A percentile compares a stretch with the other conserved stretches of the same genome.
phyloP scores from a whole-genome alignment of 345 rosid species.

The Abelmoschus esculentus region DNA sequence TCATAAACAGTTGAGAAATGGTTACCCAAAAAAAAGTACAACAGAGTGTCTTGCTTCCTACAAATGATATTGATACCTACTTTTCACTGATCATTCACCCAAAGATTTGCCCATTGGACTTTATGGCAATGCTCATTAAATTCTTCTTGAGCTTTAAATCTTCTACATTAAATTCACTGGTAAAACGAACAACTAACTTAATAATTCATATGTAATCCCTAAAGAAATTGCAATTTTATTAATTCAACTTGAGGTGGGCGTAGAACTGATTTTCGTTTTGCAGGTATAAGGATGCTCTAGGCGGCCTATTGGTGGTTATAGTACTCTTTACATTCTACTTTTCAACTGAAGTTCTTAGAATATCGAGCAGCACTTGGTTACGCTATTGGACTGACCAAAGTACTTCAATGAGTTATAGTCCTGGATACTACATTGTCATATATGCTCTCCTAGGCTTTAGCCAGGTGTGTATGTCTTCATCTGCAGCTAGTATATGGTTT shows the following conservation, averaged over 20 bases:
- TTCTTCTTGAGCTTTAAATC: neutral
- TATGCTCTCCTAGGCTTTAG: constrained; percentile 70
- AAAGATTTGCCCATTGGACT: neutral
- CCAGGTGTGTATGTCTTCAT: constrained; percentile 46
- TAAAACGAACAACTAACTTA: neutral
- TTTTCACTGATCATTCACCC: neutral
- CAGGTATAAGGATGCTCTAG: constrained; percentile 87
- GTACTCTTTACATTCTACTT: constrained; percentile 66
- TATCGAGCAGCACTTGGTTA: constrained; percentile 89
- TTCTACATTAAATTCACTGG: neutral
- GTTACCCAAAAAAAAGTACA: neutral
- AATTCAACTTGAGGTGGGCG: neutral
- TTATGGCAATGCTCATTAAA: neutral
- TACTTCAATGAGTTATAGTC: constrained; percentile 44
- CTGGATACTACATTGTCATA: constrained; percentile 51
- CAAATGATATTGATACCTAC: neutral
- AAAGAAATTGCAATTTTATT: neutral
- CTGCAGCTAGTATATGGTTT: constrained; percentile 4
- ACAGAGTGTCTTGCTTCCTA: neutral
- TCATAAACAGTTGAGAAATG: neutral
- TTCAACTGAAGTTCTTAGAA: constrained; percentile 70
- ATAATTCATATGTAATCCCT: neutral
- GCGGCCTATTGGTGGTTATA: constrained; percentile 81
- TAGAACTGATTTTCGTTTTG: constrained; percentile 7
- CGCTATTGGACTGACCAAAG: constrained; percentile 83